Evolutionary conservation across 768 basidiomycete species (phyloP).

Genomic region (Pleurotus ostreatus): DNA sequence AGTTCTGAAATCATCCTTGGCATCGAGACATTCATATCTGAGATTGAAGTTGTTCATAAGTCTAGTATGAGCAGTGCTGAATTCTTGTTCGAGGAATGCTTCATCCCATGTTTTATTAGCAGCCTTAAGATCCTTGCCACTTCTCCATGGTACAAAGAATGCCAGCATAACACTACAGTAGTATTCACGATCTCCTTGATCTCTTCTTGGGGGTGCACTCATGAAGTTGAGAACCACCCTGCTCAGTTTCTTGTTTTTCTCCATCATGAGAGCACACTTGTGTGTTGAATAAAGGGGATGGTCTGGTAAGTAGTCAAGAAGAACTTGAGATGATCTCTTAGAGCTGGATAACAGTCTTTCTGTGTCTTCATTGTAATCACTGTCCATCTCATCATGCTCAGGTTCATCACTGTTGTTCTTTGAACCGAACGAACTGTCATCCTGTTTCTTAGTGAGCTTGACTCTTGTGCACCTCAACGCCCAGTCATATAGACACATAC

Average conservation of each 20-base stretch:
- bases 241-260: neutral
- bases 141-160: conserved; percentile 27
- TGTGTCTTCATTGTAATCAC: neutral
- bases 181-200: conserved; percentile 25
- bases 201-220: conserved; percentile 24
- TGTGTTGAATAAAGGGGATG: conserved; percentile 3
- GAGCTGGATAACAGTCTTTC: neutral
- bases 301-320: neutral
- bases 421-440: too few relatives aligned
- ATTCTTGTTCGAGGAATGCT: conserved; percentile 16
- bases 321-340: neutral
- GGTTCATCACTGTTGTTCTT: neutral
- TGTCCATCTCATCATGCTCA: conserved; percentile 6
- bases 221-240: conserved; percentile 22
- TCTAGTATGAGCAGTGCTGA: conserved; percentile 10
- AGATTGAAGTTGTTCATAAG: conserved; percentile 28
- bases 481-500: conserved; percentile 26
- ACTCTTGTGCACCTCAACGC: conserved; percentile 12
- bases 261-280: neutral
- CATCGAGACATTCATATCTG: conserved; percentile 31
- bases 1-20: conserved; percentile 26
- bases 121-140: conserved; percentile 18
- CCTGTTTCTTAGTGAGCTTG: conserved; percentile 4
- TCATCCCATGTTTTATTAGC: conserved; percentile 20
- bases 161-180: conserved; percentile 27